Base-by-base conservation (phyloP, 768 basidiomycete species). In the Mycena albidolilacea region DNA sequence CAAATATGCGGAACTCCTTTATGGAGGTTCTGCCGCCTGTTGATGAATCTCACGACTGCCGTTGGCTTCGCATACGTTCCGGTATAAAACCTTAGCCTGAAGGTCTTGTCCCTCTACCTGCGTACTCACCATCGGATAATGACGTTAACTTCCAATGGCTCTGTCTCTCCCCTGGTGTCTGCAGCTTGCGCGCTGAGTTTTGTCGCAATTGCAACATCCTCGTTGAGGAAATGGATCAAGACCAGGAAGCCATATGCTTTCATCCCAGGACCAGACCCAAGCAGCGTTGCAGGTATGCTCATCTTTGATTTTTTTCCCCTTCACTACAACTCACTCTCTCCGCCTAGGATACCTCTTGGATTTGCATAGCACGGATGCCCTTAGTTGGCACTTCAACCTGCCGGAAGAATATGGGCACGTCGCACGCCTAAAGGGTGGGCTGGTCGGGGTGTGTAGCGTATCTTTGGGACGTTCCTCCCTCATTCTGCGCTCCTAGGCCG, bases 361-460 rank as follows among this genome's bases (percentile, higher is more conserved):
- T 67, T 61, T 79, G 5, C 77, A 79, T 37, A 74, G 76, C 54
- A 72, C 79, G 2, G 75, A 78, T 50, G 75, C 74, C 8, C 72
- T 79, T 15, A 35, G 62, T 5, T 74, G 76, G 70, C 79, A 79
- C 54, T 74, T 77, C 23, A 64, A 77, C n/a, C 78, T 78, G 70
- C 71, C 75, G 0, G 75, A 78, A 39, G 71, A 72, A 44, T 78
- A 72, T 60, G 79, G 79, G 2, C 77, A 78, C 60, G 74, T 78
- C 38, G 79, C 77, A 30, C 76, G 75, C 43, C 54, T 79, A 4
- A 62, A 74, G 21, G 77, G 77, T 17, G 79, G 79, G 7, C 44
- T 76, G n/a, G 44, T 76, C 0, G 76, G 72, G 30, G 79, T 79
- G 61, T 43, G 76, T 64, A 23, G 3, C 44, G 8, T 55, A 67